phyloP scores from a whole-genome alignment of 768 basidiomycete genomes.

The Kockovaella imperatae region DNA sequence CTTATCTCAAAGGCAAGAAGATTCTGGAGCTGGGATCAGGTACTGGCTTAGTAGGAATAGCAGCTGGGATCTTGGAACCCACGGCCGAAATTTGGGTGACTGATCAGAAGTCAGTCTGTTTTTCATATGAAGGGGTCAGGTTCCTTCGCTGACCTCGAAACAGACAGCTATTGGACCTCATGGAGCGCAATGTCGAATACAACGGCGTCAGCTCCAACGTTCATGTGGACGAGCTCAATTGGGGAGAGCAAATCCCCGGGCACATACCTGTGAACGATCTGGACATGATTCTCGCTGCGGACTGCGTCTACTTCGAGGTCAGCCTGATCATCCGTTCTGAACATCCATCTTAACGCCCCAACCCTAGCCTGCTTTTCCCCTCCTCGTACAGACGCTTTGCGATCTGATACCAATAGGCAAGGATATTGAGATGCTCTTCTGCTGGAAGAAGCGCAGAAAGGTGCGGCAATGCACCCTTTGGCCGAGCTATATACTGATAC shows the following conservation, averaged over 20 bases:
- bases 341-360: neutral
- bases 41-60: constrained; percentile 85
- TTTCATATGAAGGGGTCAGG: neutral
- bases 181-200: constrained; percentile 62
- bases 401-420: constrained; percentile 50
- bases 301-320: constrained; percentile 86
- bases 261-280: constrained; percentile 48
- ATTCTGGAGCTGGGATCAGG: constrained; percentile 83
- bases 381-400: constrained; percentile 69
- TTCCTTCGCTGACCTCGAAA: neutral
- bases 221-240: constrained; percentile 66
- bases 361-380: constrained; percentile 64
- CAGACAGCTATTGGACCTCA: constrained; percentile 70
- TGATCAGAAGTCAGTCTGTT: constrained; percentile 70
- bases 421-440: constrained; percentile 68
- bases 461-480: constrained; percentile 44
- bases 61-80: constrained; percentile 59
- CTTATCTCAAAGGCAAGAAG: constrained; percentile 53
- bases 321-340: neutral
- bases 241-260: constrained; percentile 60
- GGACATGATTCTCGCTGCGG: constrained; percentile 76
- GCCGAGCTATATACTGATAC: neutral
- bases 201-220: constrained; percentile 53
- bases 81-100: constrained; percentile 65
- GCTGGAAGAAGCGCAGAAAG: constrained; percentile 89